Base-by-base conservation (phyloP, 1,284 basidiomycete genomes). In the Calocybe gambosa region DNA sequence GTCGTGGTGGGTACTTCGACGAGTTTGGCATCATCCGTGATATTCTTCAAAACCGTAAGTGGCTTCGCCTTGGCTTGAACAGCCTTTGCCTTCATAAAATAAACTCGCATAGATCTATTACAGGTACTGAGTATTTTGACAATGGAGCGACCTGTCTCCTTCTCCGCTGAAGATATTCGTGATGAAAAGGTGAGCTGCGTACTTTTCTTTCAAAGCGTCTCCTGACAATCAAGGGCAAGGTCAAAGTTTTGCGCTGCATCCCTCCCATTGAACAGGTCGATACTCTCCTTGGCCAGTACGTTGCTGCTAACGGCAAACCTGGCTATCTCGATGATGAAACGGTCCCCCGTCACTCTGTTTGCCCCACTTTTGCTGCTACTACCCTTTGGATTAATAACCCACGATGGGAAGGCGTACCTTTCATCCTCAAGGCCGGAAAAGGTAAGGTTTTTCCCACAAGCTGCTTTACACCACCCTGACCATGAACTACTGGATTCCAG, bases 21-120 rank as follows among this genome's bases (percentile, higher is more conserved):
- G 93, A 96, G 69, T 97, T 96, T 69, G 93, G 93, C 52, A 95
- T 97, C 65, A 94, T 97, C 66, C 86, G 93, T 63, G 93, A 97
- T 67, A 78, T 97, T 51, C 75, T 93, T 61, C 93, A 97, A 73
- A 97, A 97, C 72, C 93, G 93, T 95, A 65, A 70, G 91, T 78
- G 35, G 15, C 29, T 26, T 36, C 31, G 21, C 36, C 7, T 19
- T n/a, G 1, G 20, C n/a, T 25, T 13, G 2, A 19, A 20, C 23
- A 28, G 34, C 38, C 43, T 9, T 10, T 29, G 25, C 29, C 34
- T 39, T 18, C 19, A 33, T 26, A 41, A 46, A 15, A 33, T 26
- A 41, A 46, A 15, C 49, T 20, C 52, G 35, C 21, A 16, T 33
- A 97, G 93, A 97, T 70, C 70, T 97, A 58, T 68, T 95, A 58